Conservation (phyloP, 768 basidiomycete genomes). For the Panus rudis region DNA sequence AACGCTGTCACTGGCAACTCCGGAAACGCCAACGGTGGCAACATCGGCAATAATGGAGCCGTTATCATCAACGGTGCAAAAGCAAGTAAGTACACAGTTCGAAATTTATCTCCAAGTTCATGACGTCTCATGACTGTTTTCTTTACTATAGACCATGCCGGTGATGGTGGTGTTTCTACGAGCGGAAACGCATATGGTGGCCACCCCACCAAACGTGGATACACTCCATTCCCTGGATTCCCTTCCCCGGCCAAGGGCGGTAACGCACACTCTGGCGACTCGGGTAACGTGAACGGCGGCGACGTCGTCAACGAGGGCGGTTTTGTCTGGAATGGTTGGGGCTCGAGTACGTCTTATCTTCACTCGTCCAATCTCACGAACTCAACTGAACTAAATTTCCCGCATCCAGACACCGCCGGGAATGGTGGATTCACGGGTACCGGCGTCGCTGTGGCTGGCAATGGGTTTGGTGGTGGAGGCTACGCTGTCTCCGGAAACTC, state of each 20-base stretch:
- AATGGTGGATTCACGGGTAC: too few species aligned
- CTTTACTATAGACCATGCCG: too few species aligned
- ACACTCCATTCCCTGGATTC: too few species aligned
- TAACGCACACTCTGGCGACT: too few species aligned
- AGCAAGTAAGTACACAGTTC: too few species aligned
- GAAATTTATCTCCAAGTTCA: background rate
- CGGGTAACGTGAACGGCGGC: too few species aligned
- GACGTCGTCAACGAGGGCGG: too few species aligned
- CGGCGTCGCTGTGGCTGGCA: background rate
- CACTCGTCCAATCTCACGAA: background rate
- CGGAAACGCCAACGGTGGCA: slow-evolving; percentile 2
- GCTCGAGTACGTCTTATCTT: too few species aligned
- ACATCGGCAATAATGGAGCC: background rate
- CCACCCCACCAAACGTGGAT: background rate
- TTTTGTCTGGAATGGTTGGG: too few species aligned
- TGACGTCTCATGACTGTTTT: too few species aligned
- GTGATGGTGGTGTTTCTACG: background rate
- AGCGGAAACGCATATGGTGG: background rate
- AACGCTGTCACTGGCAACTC: slow-evolving; percentile 1
- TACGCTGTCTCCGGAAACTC: background rate
- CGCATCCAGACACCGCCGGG: too few species aligned
- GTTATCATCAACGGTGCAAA: background rate
- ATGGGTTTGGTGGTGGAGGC: background rate
- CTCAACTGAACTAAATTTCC: background rate
- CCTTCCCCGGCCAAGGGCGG: background rate